These are phyloP conservation scores for Rutstroemia sp. DNA, from an alignment of 2,329 filamentous ascomycete genomes.

Conservation along the genomic window DNA sequence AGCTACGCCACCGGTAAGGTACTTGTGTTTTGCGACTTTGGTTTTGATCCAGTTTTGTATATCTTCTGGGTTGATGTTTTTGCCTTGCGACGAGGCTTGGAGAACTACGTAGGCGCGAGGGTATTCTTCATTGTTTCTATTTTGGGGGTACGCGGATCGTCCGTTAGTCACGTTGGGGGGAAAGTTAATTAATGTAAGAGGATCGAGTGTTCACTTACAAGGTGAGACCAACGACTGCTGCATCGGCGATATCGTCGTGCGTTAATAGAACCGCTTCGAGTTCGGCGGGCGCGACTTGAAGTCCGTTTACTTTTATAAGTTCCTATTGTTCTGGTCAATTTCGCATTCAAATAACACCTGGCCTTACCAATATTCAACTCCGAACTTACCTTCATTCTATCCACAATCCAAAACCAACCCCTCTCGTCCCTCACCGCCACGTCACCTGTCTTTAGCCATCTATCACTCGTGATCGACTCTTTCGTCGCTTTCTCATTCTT, in stretches of 20 bases:
- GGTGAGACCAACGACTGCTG: constrained; percentile 45
- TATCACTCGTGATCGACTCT: constrained; percentile 33
- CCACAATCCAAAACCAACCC: constrained; percentile 57
- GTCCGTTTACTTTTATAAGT: constrained; percentile 51
- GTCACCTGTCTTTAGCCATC: constrained; percentile 51
- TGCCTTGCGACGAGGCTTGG: no score
- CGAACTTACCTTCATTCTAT: constrained; percentile 35
- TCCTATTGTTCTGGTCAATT: constrained; percentile 33
- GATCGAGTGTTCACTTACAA: no score
- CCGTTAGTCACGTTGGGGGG: no score
- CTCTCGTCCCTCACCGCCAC: constrained; percentile 41
- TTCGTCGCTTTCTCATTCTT: constrained; percentile 32
- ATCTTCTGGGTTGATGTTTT: background rate
- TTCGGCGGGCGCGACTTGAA: constrained; percentile 54
- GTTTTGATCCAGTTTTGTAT: constrained; percentile 27
- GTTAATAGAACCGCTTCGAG: constrained; percentile 44
- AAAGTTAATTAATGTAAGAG: no score
- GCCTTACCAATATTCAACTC: background rate
- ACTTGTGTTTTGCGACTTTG: constrained; percentile 41
- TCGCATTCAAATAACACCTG: background rate
- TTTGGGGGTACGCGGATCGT: no score
- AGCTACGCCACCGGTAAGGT: constrained; percentile 39
- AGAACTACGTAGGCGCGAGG: no score
- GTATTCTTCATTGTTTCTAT: no score
- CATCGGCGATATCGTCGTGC: constrained; percentile 44